Evolutionary conservation across 2,329 filamentous ascomycete genomes (phyloP).

Genomic region (Tympanopsis confertula): DNA sequence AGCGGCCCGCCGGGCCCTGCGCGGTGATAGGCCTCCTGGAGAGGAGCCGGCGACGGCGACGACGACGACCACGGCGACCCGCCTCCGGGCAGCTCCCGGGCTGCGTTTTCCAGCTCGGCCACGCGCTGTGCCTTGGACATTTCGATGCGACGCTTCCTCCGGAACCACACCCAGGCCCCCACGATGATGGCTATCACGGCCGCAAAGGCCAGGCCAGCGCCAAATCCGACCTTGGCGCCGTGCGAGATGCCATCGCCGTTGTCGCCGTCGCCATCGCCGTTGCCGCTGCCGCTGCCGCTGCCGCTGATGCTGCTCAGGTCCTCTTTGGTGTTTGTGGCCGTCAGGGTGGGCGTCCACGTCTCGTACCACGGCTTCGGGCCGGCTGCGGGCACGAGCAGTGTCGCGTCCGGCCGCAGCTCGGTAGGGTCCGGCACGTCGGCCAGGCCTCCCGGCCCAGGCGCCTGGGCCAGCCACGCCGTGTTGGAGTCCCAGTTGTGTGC

Average conservation of each 20-base stretch:
- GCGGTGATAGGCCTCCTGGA: no score
- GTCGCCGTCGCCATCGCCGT: background rate
- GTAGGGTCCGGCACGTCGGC: conserved; percentile 8
- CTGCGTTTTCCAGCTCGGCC: no score
- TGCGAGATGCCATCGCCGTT: conserved; percentile 10
- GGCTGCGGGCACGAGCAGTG: conserved; percentile 9
- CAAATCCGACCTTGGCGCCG: conserved; percentile 21
- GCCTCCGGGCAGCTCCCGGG: no score
- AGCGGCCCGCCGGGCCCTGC: no score
- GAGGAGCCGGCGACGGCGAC: no score
- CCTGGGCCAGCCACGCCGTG: conserved; percentile 25
- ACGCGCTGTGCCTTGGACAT: no score
- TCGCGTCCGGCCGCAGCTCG: conserved; percentile 8
- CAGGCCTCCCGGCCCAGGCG: conserved; percentile 23
- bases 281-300: background rate
- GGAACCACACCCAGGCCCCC: no score
- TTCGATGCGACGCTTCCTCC: no score
- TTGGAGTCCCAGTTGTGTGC: conserved; percentile 23
- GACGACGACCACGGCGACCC: no score
- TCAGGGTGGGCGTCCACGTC: conserved; percentile 13
- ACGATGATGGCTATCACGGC: conserved; percentile 9
- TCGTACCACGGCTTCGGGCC: conserved; percentile 18
- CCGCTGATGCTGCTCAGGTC: conserved; percentile 5
- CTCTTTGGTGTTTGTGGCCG: conserved; percentile 7
- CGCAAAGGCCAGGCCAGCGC: conserved; percentile 15